phyloP scores from a whole-genome alignment of 2,329 filamentous ascomycete species.

The Calonectria pauciramosa region DNA sequence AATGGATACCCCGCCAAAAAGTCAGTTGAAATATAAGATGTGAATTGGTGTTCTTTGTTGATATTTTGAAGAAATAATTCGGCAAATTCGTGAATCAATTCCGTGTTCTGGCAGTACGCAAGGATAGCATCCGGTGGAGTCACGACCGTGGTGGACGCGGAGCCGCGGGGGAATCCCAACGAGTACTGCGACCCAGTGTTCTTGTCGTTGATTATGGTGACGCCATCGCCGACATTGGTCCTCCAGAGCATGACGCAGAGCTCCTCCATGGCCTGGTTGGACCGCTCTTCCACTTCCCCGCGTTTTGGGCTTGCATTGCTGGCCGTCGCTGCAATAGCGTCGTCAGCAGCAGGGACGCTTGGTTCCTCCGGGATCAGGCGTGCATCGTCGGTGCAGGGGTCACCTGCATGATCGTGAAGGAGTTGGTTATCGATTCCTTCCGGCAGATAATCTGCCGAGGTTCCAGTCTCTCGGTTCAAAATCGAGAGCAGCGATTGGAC shows the following conservation, averaged over 20 bases:
- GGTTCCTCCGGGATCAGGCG: neutral
- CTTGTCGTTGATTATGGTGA: conserved; percentile 4
- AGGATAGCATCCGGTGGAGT: neutral
- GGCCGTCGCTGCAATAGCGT: no score
- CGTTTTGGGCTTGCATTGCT: neutral
- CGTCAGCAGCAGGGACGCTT: neutral
- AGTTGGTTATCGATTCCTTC: neutral
- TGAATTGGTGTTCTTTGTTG: conserved; percentile 15
- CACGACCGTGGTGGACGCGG: neutral
- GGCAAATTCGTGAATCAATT: neutral
- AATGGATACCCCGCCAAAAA: neutral
- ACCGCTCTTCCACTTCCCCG: conserved; percentile 6
- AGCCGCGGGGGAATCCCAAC: neutral
- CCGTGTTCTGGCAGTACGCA: neutral
- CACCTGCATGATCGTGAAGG: neutral
- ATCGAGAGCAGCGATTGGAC: conserved; percentile 16
- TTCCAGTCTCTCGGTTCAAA: neutral
- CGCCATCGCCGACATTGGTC: conserved; percentile 8
- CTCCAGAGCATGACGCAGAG: conserved; percentile 19
- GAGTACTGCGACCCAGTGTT: neutral
- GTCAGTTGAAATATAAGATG: neutral
- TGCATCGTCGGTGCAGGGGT: neutral
- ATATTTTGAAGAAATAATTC: conserved; percentile 8
- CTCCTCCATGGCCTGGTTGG: conserved; percentile 16
- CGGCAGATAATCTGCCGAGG: neutral